phyloP scores from a whole-genome alignment of 208 protist genomes.

The Strigomonas culicis region DNA sequence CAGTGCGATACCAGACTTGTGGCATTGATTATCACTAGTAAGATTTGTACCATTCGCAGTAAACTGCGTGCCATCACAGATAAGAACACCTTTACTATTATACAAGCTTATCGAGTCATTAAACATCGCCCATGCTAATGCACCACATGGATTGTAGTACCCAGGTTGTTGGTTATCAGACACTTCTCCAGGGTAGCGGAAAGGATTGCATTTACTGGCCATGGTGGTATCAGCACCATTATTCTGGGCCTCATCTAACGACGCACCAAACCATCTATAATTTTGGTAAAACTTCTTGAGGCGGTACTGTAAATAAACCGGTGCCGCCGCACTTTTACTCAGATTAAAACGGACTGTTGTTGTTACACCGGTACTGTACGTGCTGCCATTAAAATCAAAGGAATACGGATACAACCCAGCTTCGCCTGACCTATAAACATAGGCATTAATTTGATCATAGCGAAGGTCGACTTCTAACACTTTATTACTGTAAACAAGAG shows the following conservation, averaged over 20 bases:
- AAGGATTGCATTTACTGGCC: slow-evolving; percentile 33
- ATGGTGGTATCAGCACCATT: slow-evolving; percentile 23
- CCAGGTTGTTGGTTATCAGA: slow-evolving; percentile 19
- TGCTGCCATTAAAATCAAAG: slow-evolving; percentile 40
- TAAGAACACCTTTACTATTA: slow-evolving; percentile 30
- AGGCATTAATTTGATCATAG: slow-evolving; percentile 80
- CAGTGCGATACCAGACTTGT: slow-evolving; percentile 93
- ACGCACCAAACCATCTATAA: slow-evolving; percentile 92
- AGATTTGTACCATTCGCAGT: slow-evolving; percentile 23
- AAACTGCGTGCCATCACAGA: slow-evolving; percentile 82
- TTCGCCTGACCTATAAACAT: slow-evolving; percentile 20
- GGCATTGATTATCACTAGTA: slow-evolving; percentile 41
- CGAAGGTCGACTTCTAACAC: slow-evolving; percentile 51
- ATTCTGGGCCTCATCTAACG: slow-evolving; percentile 56
- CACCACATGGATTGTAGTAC: slow-evolving; percentile 95
- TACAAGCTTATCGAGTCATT: slow-evolving; percentile 93
- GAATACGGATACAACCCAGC: slow-evolving; percentile 27
- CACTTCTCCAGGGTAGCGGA: slow-evolving; percentile 62
- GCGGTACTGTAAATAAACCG: slow-evolving; percentile 96
- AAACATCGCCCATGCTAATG: slow-evolving; percentile 96
- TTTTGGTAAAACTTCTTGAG: slow-evolving; percentile 98
- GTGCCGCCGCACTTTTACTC: slow-evolving; percentile 62
- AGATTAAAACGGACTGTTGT: slow-evolving; percentile 57
- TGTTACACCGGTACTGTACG: slow-evolving; percentile 32
- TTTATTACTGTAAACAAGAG: slow-evolving; percentile 74